A percentile compares a stretch with the other conserved stretches of the same genome.
Evolutionary conservation across 2,329 filamentous ascomycete species (phyloP).

Genomic region (Paecilomyces formosus): DNA sequence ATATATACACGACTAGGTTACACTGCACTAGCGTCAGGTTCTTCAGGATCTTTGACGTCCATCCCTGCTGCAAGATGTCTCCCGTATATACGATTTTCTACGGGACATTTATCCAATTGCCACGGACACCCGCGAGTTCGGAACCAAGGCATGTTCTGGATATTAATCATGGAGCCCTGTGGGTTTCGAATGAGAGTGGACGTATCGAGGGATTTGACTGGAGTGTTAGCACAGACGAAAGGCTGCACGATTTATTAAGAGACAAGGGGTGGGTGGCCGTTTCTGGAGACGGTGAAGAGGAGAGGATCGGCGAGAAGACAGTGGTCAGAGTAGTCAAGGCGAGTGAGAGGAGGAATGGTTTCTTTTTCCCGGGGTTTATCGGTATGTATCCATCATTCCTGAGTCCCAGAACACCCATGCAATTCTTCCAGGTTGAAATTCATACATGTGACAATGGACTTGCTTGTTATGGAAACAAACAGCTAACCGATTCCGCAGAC

Average conservation of each 20-base stretch:
- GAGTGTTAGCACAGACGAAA: conserved; percentile 17
- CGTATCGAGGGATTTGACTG: conserved; percentile 28
- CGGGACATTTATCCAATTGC: conserved; percentile 56
- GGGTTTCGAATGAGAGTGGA: conserved; percentile 26
- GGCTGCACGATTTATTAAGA: conserved; percentile 18
- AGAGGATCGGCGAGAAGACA: conserved; percentile 2
- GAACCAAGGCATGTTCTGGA: conserved; percentile 45
- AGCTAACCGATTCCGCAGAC: conserved; percentile 49
- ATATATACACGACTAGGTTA: neutral
- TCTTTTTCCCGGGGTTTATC: conserved; percentile 43
- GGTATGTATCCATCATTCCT: conserved; percentile 20
- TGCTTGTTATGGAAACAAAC: neutral
- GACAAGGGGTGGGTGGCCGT: conserved; percentile 24
- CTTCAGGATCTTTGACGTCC: neutral
- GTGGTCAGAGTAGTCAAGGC: conserved; percentile 27
- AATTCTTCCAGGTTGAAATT: neutral
- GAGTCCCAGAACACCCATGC: neutral
- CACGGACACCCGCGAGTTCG: conserved; percentile 37
- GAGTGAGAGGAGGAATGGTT: conserved; percentile 34
- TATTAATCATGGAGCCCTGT: conserved; percentile 42
- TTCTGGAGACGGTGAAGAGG: conserved; percentile 10
- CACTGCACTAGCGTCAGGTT: neutral
- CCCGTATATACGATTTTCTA: conserved; percentile 42
- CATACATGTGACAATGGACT: neutral
- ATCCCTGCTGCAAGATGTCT: conserved; percentile 1